Evolutionary conservation across 371 early-diverging fungal genomes (phyloP), one percentile per base, ranked within the genome.

Genomic region (Rhizopus delemar): DNA sequence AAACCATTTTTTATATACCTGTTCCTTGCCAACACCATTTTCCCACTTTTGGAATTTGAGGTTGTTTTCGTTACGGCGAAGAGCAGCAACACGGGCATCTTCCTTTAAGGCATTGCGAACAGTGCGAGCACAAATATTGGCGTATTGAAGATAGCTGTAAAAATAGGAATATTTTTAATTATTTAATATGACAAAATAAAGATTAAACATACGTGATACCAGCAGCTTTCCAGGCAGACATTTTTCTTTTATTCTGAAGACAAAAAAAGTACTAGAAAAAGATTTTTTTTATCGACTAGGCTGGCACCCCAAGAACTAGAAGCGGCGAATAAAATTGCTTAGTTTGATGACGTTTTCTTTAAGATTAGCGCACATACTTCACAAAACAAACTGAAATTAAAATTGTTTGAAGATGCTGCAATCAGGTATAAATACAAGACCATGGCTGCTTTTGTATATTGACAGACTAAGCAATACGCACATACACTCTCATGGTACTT

Each of bases 71-170:
- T 92, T 86, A 61, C 93, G 87, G 69, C 83, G 83, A 66, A 85
- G 65, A 60, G 91, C 93, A 56, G 73, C 70, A 56, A 79, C 71
- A 65, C 86, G 85, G 53, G 80, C 74, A 39, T 93, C 92, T 43
- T 84, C 86, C 87, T 92, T 93, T 73, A 95, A 81, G 28, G 88
- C 78, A 77, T 88, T 86, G 70, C 95, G 91, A 54, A 95, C 86
- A 57, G 92, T 89, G 57, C 83, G 83, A 63, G 95, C 92, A 74
- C 90, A 85, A 70, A 92, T 84, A 84, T 90, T 88, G 70, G 89
- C 79, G 79, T 90, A 93, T 75, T 92, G 89, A 65, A 95, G 83
- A 85, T 95, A 95, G 66, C 93, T 93, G 65, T 61, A 46, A 16
- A 43, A 50, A 31, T 50, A 52, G 6, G 33, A 56, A 50, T 50